Evolutionary conservation across 1,284 basidiomycete species (phyloP), one percentile per base, ranked within the genome.

Genomic region (Heimioporus retisporus): DNA sequence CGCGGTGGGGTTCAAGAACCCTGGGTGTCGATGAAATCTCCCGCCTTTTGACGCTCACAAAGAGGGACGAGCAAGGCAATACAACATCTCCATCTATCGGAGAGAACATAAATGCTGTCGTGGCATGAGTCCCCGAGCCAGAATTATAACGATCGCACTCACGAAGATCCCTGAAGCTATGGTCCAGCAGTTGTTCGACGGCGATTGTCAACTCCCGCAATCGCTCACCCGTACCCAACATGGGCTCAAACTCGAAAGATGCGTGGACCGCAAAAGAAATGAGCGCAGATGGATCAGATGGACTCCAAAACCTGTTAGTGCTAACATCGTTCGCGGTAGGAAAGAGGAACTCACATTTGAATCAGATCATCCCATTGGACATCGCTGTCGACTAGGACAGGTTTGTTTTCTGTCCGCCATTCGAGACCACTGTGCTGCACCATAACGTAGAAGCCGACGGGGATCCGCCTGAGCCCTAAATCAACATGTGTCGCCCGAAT

Each of bases 171-270:
- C 13, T 59, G 14, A 11, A 16, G 13, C 58, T 56, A 28, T 44
- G 42, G 14, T 53, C 48, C 35, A 51, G 43, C 13, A 67, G 25
- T 31, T 67, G 59, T 8, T 35, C 48, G 11, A 58, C 59, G n/a
- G 46, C 54, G 28, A 57, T 51, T 18, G 23, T 7, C 35, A 54
- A 35, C 44, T 61, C n/a, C 23, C 56, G 65, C 6, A 66, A 50
- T 25, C 23, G 50, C 21, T 51, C 50, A 14, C 50, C 50, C 21
- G 21, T 51, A 19, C 50, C 50, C 35, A 67, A 50, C 59, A 59
- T 58, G 25, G 59, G 65, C n/a, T 51, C 48, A 40, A 61, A 50
- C 48, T 67, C 43, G 21, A 61, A 67, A 2, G 65, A 53, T 42
- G 66, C 66, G 28, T 50, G 57, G 4, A 67, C 48, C 11, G 16